Percentiles rank a stretch among this genome's conserved stretches.
Evolutionary conservation across 2,329 filamentous ascomycete genomes (phyloP).

Genomic region (Hypoxylon sp.): DNA sequence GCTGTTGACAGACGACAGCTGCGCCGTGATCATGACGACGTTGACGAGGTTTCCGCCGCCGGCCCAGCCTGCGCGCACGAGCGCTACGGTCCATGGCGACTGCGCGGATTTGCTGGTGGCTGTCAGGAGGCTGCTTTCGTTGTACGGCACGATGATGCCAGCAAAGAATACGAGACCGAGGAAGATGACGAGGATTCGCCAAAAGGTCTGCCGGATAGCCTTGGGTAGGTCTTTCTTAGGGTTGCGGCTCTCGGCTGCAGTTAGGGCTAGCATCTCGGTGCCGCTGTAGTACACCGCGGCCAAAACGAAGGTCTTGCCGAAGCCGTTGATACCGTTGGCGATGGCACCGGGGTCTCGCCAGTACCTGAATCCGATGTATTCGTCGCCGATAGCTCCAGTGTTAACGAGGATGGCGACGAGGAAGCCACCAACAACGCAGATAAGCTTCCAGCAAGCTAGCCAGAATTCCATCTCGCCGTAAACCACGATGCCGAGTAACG

Average conservation of each 20-base stretch:
- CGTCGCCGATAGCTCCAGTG: constrained; percentile 55
- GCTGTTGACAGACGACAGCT: constrained; percentile 55
- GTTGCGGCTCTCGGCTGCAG: constrained; percentile 55
- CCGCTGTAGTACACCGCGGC: constrained; percentile 57
- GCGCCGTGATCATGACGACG: constrained; percentile 56
- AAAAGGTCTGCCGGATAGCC: constrained; percentile 54
- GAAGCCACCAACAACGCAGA: constrained; percentile 54
- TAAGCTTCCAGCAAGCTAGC: constrained; percentile 55
- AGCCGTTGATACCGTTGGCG: constrained; percentile 56
- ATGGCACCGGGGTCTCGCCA: constrained; percentile 56
- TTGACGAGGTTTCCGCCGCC: constrained; percentile 54
- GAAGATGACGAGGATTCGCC: constrained; percentile 55
- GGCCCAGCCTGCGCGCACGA: constrained; percentile 51
- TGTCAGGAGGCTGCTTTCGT: constrained; percentile 55
- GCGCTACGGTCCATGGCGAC: constrained; percentile 54
- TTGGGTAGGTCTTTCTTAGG: constrained; percentile 53
- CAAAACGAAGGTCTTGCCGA: constrained; percentile 56
- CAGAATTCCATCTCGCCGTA: constrained; percentile 56
- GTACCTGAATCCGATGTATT: constrained; percentile 56
- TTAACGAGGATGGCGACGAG: constrained; percentile 56
- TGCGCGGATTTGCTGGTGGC: constrained; percentile 51
- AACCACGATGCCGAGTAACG: constrained; percentile 54
- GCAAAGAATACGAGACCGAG: constrained; percentile 55
- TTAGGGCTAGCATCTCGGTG: constrained; percentile 57
- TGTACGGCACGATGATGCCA: constrained; percentile 55